Evolutionary conservation across 176 grass and related monocot species (phyloP), one percentile per base, ranked within the genome.

Genomic region (Triticum monococcum): DNA sequence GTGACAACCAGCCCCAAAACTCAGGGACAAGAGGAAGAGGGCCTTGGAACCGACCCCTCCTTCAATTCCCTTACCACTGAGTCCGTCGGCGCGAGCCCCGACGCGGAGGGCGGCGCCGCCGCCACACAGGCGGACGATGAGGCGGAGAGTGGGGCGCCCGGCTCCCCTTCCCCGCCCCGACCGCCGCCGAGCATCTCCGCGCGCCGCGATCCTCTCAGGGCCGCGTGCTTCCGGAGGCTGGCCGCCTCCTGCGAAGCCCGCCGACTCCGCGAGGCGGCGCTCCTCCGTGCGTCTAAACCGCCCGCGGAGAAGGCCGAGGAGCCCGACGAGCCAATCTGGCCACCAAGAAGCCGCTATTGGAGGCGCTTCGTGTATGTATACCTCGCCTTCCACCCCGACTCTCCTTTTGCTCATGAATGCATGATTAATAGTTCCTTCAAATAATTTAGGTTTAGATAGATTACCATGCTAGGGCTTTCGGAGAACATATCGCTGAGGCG

Each of bases 211-310:
- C 18, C 83, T 62, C 35, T 46, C 78, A 64, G 72, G 36, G 78
- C 46, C 14, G 83, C 69, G 62, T 78, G 77, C 70, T 86, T 48
- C 83, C 60, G 71, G 45, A 79, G 78, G 3, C 62, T 68, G 36
- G 78, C 76, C 43, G 32, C 31, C 46, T 1, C 45, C 68, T 32
- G 24, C 14, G 43, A 75, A 75, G 72, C 32, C 40, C 23, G 32
- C 59, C 23, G 41, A 63, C 66, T 62, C 52, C 50, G 28, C 43
- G 72, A 75, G 52, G 10, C 46, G 32, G 0, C 13, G 48, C 46
- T 43, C 33, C 9, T 38, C 26, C 13, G 18, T 20, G 54, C 6
- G 54, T 59, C 54, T 59, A 59, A 59, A 43, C 31, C 71, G 13
- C 26, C 54, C 5, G 73, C 74, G 20, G 28, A 23, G 56, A 30